These are phyloP conservation scores for Fimicolochytrium jonesii DNA, from an alignment of 192 early-diverging fungal species.

Conservation along the genomic window DNA sequence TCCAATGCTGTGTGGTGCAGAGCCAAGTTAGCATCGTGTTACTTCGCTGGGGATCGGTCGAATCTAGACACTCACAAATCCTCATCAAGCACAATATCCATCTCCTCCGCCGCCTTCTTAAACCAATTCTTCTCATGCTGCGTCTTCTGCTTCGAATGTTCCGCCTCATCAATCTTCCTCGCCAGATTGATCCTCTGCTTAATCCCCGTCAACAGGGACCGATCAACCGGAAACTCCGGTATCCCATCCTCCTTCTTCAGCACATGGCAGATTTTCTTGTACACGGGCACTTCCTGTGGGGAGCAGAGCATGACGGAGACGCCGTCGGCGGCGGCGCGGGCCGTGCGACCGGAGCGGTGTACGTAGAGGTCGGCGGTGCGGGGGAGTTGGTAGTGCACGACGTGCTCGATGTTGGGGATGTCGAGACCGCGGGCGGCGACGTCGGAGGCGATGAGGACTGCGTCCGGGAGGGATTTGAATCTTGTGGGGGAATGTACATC, in stretches of 20 bases:
- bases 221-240: constrained; percentile 78
- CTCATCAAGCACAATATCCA: constrained; percentile 77
- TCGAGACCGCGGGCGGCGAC: constrained; percentile 96
- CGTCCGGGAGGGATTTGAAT: constrained; percentile 67
- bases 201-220: constrained; percentile 61
- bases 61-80: constrained; percentile 29
- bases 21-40: neutral
- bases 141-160: constrained; percentile 71
- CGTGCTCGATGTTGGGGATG: constrained; percentile 86
- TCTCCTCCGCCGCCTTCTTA: constrained; percentile 70
- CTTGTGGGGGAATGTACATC: no score
- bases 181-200: constrained; percentile 78
- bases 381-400: constrained; percentile 95
- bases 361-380: constrained; percentile 92
- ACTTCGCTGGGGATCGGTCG: neutral
- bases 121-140: constrained; percentile 70
- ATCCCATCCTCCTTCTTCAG: constrained; percentile 67
- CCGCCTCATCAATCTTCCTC: constrained; percentile 70
- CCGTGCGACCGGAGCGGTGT: constrained; percentile 91
- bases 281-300: constrained; percentile 77
- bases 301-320: constrained; percentile 76
- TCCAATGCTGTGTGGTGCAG: neutral
- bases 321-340: constrained; percentile 79
- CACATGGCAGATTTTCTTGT: constrained; percentile 76
- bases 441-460: constrained; percentile 89